Base-by-base conservation (phyloP, 1,284 basidiomycete genomes). In the Volvariella surrecta region DNA sequence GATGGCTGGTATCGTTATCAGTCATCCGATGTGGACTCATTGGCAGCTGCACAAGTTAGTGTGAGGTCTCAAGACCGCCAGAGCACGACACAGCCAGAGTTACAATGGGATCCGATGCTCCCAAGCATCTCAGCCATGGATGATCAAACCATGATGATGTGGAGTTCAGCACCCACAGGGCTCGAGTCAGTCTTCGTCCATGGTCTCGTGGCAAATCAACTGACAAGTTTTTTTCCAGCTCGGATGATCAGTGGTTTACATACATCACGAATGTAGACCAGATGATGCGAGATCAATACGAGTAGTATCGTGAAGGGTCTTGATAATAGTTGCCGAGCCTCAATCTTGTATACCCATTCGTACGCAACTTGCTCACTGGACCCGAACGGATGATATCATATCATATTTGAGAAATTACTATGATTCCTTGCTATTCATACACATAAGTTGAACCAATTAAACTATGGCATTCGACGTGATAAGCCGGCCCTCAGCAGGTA, bases 81-180 rank as follows among this genome's bases (percentile, higher is more conserved):
- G 37, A 37, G n/a, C 37, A 44, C 31, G 32, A 30, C 40, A 39
- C 37, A 40, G 13, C 16, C 44, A 40, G 39, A 45, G 24, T 44
- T 32, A 8, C 37, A 4, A 45, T 48, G 28, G 24, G 48, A 7
- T 48, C 6, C 6, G 6, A 11, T 28, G 24, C 24, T 28, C 24
- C 11, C 24, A 28, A 28, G 11, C 11, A 28, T 52, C 24, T 52
- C 57, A 18, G 44, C 54, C 16, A 58, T 64, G 52, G 64, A 66
- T 50, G 51, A 52, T 37, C 63, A 67, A 38, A 58, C 60, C 9
- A 57, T 68, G 58, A 53, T 57, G 13, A 66, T 71, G 61, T 74
- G 68, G 70, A 66, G 67, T 17, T 60, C 58, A 11, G 62, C 66
- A 7, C 65, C 68, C n/a, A 58, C 60, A 4, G 61, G 60, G 28